Conservation (phyloP, 1,139 yeast genomes). For the Sugiyamaella castrensis region DNA sequence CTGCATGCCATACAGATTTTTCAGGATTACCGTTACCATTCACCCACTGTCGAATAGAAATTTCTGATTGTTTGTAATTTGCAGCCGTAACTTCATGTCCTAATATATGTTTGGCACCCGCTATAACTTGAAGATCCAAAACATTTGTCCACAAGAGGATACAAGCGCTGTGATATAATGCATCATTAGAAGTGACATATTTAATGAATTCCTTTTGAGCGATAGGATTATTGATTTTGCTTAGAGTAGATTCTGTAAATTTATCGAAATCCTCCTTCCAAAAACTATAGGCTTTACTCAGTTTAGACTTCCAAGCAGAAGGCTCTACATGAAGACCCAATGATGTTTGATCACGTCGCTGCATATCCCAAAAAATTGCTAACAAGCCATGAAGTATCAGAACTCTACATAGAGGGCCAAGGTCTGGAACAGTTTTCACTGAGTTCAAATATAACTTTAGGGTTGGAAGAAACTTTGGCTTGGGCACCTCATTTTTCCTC, state of each 20-base stretch:
- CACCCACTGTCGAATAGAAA: neutral
- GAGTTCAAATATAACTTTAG: neutral
- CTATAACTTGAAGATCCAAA: neutral
- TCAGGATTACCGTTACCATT: neutral
- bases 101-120: neutral
- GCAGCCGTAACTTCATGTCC: neutral
- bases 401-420: neutral
- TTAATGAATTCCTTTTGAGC: neutral
- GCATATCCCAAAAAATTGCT: constrained; percentile 1
- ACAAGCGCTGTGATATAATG: neutral
- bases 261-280: neutral
- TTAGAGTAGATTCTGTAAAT: neutral
- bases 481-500: neutral
- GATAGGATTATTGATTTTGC: neutral
- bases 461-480: neutral
- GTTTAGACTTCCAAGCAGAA: neutral
- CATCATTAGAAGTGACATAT: neutral
- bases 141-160: neutral
- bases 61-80: neutral
- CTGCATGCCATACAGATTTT: constrained; percentile 1
- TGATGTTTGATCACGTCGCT: neutral
- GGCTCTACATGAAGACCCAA: neutral
- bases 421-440: neutral
- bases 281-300: neutral
- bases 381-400: neutral